Conservation (phyloP, 176 grass and related monocot species). For the Canna indica region DNA sequence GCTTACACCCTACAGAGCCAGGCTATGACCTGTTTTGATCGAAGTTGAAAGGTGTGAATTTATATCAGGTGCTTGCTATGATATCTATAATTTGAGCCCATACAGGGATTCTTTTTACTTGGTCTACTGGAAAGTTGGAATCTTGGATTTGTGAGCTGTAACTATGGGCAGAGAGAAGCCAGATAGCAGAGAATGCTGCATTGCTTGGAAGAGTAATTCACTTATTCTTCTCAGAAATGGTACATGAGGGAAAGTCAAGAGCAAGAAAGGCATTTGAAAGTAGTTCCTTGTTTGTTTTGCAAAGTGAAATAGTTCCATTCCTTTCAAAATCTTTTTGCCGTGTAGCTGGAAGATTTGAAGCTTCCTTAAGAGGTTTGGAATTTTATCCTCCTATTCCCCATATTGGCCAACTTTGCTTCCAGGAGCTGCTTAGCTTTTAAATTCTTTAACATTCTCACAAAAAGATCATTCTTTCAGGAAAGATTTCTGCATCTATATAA, state of each 20-base stretch:
- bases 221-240: not conserved
- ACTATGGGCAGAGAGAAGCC: not conserved
- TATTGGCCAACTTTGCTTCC: not conserved
- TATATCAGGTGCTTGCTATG: not conserved
- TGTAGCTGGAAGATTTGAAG: not conserved
- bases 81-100: not conserved
- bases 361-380: not conserved
- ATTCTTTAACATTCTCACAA: too few species aligned
- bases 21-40: not conserved
- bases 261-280: not conserved
- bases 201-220: constrained; percentile 6
- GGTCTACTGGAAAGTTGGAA: not conserved
- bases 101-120: not conserved
- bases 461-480: too few species aligned
- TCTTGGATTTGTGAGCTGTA: not conserved
- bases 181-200: not conserved
- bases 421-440: too few species aligned
- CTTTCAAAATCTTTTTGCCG: not conserved
- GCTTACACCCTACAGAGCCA: not conserved
- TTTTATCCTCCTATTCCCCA: not conserved
- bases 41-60: not conserved
- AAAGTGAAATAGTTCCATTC: constrained; percentile 2
- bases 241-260: not conserved
- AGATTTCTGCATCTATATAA: too few species aligned
- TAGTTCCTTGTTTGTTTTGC: constrained; percentile 10